Evolutionary conservation across 1,284 basidiomycete species (phyloP).

Genomic region (Mycena sp.): DNA sequence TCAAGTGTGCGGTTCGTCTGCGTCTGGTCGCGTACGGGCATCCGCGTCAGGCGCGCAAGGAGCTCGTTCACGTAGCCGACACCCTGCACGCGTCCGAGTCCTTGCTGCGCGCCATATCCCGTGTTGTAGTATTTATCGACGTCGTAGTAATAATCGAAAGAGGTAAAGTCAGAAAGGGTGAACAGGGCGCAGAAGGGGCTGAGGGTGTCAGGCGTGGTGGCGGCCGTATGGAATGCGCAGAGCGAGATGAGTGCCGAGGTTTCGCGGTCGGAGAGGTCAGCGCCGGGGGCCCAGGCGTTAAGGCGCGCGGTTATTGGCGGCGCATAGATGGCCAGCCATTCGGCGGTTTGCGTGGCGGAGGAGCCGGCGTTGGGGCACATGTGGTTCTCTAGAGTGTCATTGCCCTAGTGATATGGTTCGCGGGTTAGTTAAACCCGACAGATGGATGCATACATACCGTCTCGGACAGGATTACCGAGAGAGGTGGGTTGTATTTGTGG

Average conservation of each 20-base stretch:
- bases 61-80: conserved; percentile 90
- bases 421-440: conserved; percentile 13
- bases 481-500: conserved; percentile 51
- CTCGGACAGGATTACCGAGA: conserved; percentile 68
- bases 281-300: conserved; percentile 70
- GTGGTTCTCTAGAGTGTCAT: conserved; percentile 80
- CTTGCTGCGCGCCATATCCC: conserved; percentile 74
- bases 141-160: conserved; percentile 79
- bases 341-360: conserved; percentile 54
- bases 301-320: conserved; percentile 70
- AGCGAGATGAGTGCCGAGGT: conserved; percentile 73
- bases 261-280: conserved; percentile 69
- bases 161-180: conserved; percentile 63
- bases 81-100: conserved; percentile 79
- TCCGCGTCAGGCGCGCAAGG: conserved; percentile 77
- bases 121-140: conserved; percentile 83
- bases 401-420: conserved; percentile 51
- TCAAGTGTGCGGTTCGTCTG: conserved; percentile 87
- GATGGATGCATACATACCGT: conserved; percentile 47
- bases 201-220: conserved; percentile 42
- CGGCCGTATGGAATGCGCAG: conserved; percentile 83
- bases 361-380: conserved; percentile 73
- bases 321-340: conserved; percentile 69
- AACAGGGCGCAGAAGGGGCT: conserved; percentile 84
- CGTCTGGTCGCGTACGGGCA: conserved; percentile 73